Conservation (phyloP, 2,329 filamentous ascomycete species). For the Diaporthe aspalathi region DNA sequence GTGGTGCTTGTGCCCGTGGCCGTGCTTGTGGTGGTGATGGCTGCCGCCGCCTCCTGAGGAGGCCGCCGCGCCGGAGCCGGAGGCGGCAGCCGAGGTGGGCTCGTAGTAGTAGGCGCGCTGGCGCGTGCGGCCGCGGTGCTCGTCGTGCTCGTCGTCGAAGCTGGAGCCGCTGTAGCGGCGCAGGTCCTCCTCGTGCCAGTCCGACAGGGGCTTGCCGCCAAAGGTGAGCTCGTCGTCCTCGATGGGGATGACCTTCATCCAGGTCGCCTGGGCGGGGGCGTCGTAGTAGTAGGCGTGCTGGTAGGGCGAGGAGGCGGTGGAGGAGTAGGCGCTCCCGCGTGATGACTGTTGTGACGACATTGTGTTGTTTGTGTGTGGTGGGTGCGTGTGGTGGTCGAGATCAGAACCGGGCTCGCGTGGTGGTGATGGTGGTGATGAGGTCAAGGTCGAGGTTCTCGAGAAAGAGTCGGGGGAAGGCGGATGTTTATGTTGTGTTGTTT, state of each 20-base stretch:
- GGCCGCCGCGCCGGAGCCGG: not conserved
- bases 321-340: slow-evolving; percentile 31
- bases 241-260: slow-evolving; percentile 67
- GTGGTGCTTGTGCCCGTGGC: slow-evolving; percentile 38
- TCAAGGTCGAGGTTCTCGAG: not conserved
- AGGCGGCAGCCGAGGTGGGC: not conserved
- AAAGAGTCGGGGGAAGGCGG: not conserved
- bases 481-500: slow-evolving; percentile 12
- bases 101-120: slow-evolving; percentile 46
- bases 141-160: slow-evolving; percentile 49
- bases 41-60: no score
- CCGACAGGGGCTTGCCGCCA: slow-evolving; percentile 68
- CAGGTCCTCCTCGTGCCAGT: slow-evolving; percentile 71
- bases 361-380: slow-evolving; percentile 2
- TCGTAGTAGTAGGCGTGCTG: slow-evolving; percentile 35
- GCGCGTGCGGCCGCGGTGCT: slow-evolving; percentile 53
- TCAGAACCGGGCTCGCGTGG: not conserved
- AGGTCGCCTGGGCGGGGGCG: slow-evolving; percentile 47
- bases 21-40: slow-evolving; percentile 40
- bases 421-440: not conserved
- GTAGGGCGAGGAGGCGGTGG: slow-evolving; percentile 34
- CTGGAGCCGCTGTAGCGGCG: slow-evolving; percentile 53
- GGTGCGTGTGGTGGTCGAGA: not conserved
- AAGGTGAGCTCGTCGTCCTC: slow-evolving; percentile 72
- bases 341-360: slow-evolving; percentile 39